phyloP scores from a whole-genome alignment of 352 stramenopile species.

The Phytophthora fragariae region DNA sequence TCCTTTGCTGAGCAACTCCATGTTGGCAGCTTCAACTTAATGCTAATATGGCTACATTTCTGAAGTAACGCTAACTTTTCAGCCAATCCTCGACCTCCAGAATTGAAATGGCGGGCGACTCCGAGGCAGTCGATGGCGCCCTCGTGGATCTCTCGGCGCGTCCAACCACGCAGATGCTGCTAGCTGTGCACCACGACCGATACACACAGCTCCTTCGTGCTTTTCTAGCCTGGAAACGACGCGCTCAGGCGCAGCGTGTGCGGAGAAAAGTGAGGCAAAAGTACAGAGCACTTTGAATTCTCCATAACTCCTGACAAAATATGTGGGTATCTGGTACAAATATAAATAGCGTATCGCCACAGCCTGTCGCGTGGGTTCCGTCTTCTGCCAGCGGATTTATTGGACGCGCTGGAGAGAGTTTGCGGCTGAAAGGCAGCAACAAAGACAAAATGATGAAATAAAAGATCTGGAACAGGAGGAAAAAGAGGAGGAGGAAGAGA shows the following conservation, averaged over 20 bases:
- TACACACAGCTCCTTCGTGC: slow-evolving; percentile 31
- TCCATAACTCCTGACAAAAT: not conserved
- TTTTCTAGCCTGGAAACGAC: slow-evolving; percentile 44
- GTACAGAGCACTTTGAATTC: not conserved
- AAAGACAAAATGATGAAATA: not conserved
- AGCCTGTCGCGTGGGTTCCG: slow-evolving; percentile 53
- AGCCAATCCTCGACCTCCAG: slow-evolving; percentile 14
- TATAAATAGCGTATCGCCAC: slow-evolving; percentile 42
- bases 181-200: slow-evolving; percentile 39
- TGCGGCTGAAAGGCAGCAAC: slow-evolving; percentile 12
- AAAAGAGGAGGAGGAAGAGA: not conserved
- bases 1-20: no score
- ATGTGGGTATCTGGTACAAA: not conserved
- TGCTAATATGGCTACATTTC: slow-evolving; percentile 11
- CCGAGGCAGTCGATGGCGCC: not conserved
- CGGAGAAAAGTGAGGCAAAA: slow-evolving; percentile 41
- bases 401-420: slow-evolving; percentile 45
- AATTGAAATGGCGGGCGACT: not conserved
- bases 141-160: not conserved
- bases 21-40: not conserved
- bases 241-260: slow-evolving; percentile 20
- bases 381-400: slow-evolving; percentile 49
- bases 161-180: slow-evolving; percentile 16
- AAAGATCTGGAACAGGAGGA: slow-evolving; percentile 3
- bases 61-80: slow-evolving; percentile 20